Evolutionary conservation across 1,139 yeast species (phyloP), one percentile per base, ranked within the genome.

Genomic region (Zhuliangozyma parablackwelliae): DNA sequence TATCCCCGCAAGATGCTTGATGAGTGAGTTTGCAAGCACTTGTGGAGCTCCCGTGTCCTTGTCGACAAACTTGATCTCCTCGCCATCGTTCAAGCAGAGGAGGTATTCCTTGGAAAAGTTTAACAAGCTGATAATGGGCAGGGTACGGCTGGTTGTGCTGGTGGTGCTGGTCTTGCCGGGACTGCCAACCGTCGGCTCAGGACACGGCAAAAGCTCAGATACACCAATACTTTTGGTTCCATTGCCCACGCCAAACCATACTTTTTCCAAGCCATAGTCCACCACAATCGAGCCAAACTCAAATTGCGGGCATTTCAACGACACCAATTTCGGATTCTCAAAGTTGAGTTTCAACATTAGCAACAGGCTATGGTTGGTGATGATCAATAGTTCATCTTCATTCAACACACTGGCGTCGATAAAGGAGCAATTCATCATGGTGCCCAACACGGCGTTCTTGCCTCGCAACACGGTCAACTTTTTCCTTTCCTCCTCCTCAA

Each of bases 381-480:
- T 56, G 2, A 78, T 49, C 24, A 77, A 46, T 3, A 77, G 29
- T 34, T 69, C 72, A 25, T 63, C 63, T n/a, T 45, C 49, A 38
- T 63, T 65, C 28, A 72, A 44, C 12, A 65, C 50, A 20, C 59
- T 54, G 2, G 61, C 59, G 21, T 59, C 61, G 2, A 71, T 61
- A 49, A 82, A 81, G 37, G 66, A 70, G 11, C 69, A 64, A 41
- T 69, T 69, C 10, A 78, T 59, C 32, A 62, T 63, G 9, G 57
- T 59, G 0, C 81, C 82, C 34, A 82, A 55, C 1, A 80, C 61
- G 1, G 75, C 78, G 49, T 76, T 82, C 40, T 81, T 69, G 0
- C 89, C 88, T 33, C 66, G 64, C 11, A 82, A 56, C 6, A 72
- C 65, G 1, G 54, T 44, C 2, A 58, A 48, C 28, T 53, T 53